phyloP scores from a whole-genome alignment of 768 basidiomycete species.

The Termitomyces sp. region DNA sequence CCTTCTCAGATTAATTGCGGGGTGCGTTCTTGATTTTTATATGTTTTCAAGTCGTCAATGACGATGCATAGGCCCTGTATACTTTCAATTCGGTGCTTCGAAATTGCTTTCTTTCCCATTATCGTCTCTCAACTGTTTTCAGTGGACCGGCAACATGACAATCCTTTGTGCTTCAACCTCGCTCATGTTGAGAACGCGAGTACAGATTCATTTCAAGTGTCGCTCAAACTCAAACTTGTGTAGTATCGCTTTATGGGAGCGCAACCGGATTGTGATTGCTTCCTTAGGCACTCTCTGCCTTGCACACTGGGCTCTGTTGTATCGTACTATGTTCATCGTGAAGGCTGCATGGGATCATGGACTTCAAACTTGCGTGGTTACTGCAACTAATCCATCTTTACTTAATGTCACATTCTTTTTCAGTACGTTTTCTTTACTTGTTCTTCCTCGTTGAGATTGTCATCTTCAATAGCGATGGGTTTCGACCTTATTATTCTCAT shows the following conservation, averaged over 20 bases:
- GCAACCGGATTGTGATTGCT: slow-evolving; percentile 42
- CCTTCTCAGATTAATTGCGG: slow-evolving; percentile 51
- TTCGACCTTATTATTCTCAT: slow-evolving; percentile 60
- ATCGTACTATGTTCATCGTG: slow-evolving; percentile 68
- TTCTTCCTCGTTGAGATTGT: background rate
- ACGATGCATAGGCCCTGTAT: slow-evolving; percentile 44
- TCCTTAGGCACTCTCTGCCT: slow-evolving; percentile 50
- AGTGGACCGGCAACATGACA: slow-evolving; percentile 64
- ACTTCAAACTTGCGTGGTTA: slow-evolving; percentile 42
- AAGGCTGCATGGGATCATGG: slow-evolving; percentile 44
- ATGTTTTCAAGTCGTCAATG: background rate
- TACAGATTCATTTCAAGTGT: background rate
- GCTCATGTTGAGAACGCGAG: slow-evolving; percentile 66
- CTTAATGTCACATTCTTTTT: slow-evolving; percentile 66
- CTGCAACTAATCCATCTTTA: slow-evolving; percentile 46
- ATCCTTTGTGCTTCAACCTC: slow-evolving; percentile 64
- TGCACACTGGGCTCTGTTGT: slow-evolving; percentile 62
- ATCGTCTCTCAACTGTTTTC: slow-evolving; percentile 1
- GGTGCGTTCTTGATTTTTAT: slow-evolving; percentile 28
- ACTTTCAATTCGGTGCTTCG: slow-evolving; percentile 59
- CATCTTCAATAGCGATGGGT: slow-evolving; percentile 47
- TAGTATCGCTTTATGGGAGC: slow-evolving; percentile 70
- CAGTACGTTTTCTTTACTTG: slow-evolving; percentile 38
- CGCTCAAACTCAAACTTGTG: slow-evolving; percentile 1
- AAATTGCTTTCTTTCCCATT: background rate